A percentile compares a stretch with the other conserved stretches of the same genome.
Conservation (phyloP, 306 rosid species). For the Medicago arabica region DNA sequence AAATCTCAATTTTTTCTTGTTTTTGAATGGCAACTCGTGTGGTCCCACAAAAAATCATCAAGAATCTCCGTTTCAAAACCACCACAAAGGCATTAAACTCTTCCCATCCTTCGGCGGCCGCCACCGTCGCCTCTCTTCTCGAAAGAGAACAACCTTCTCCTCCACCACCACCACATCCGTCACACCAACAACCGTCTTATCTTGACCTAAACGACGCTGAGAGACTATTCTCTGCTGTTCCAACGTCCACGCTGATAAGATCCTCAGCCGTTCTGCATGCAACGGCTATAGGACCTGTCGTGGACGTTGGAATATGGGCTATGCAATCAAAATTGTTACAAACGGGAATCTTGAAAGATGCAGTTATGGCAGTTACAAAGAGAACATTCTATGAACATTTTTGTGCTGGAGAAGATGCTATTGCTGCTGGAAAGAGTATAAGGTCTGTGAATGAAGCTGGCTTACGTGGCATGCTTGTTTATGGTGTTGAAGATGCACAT, state of each 20-base stretch:
- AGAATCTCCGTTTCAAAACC: constrained; percentile 38
- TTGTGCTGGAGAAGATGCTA: constrained; percentile 83
- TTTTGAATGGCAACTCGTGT: constrained; percentile 57
- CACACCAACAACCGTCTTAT: neutral
- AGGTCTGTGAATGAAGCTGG: constrained; percentile 53
- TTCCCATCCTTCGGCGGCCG: neutral
- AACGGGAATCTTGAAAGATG: constrained; percentile 13
- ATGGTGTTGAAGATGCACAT: constrained; percentile 72
- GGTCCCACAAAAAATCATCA: constrained; percentile 55
- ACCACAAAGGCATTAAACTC: constrained; percentile 51
- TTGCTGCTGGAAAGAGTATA: constrained; percentile 30
- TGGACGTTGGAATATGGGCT: constrained; percentile 79
- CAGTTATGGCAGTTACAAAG: constrained; percentile 35
- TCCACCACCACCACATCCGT: no score
- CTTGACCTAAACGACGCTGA: constrained; percentile 45
- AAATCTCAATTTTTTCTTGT: no score
- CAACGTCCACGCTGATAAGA: constrained; percentile 54
- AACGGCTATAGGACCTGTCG: constrained; percentile 71
- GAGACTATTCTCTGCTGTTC: constrained; percentile 54
- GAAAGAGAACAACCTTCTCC: neutral
- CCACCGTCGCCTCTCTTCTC: neutral
- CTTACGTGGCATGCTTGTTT: constrained; percentile 75
- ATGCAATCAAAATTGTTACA: constrained; percentile 66
- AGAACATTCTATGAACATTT: constrained; percentile 68
- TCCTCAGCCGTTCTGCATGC: constrained; percentile 67